These are phyloP conservation scores for Musa balbisiana DNA, from an alignment of 202 grass and related monocot species.

Conservation along the genomic window DNA sequence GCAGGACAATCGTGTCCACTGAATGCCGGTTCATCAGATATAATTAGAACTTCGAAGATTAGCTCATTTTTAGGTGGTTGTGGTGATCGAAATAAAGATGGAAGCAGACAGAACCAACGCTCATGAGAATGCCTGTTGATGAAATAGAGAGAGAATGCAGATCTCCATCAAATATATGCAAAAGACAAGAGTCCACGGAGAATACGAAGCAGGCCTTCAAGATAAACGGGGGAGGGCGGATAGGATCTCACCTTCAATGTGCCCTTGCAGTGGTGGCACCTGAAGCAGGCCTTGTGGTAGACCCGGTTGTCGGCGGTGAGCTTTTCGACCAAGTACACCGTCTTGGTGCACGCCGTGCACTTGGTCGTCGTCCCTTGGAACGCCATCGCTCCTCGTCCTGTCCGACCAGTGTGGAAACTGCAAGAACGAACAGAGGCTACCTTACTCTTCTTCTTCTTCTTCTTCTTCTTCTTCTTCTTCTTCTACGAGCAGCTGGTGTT, in stretches of 20 bases:
- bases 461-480: background rate
- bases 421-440: too few relatives aligned
- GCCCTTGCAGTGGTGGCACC: slow-evolving; percentile 97
- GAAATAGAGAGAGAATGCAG: too few relatives aligned
- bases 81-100: too few relatives aligned
- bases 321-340: slow-evolving; percentile 95
- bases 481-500: background rate
- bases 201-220: background rate
- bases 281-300: slow-evolving; percentile 97
- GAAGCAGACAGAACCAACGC: too few relatives aligned
- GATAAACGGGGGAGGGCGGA: background rate
- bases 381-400: slow-evolving; percentile 11
- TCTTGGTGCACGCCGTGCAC: slow-evolving; percentile 91
- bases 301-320: slow-evolving; percentile 85
- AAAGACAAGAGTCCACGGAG: too few relatives aligned
- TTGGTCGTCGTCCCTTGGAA: slow-evolving; percentile 86
- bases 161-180: too few relatives aligned
- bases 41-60: too few relatives aligned
- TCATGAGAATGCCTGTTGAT: too few relatives aligned
- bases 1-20: too few relatives aligned
- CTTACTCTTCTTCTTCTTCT: background rate
- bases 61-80: too few relatives aligned
- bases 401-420: too few relatives aligned
- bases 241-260: slow-evolving; percentile 61
- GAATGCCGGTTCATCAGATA: too few relatives aligned